Conservation (phyloP, 768 basidiomycete genomes). For the Hericium coralloides region DNA sequence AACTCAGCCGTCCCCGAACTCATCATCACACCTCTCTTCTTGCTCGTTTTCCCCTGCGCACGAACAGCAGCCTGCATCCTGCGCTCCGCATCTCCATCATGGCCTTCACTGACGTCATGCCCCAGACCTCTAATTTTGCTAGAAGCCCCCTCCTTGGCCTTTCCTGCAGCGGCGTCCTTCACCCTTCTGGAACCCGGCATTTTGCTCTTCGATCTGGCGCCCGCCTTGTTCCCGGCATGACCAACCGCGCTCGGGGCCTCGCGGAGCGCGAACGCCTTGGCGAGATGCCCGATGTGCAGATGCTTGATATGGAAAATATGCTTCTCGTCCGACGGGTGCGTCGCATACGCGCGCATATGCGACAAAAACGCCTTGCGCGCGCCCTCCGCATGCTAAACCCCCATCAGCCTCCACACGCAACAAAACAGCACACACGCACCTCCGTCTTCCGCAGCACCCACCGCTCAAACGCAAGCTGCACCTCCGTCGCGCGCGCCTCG, state of each 20-base stretch:
- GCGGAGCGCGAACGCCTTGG: constrained; percentile 85
- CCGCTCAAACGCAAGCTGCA: constrained; percentile 88
- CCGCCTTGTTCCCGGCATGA: constrained; percentile 8
- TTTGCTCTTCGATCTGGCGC: background rate
- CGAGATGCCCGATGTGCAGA: constrained; percentile 89
- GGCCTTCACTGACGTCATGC: constrained; percentile 4
- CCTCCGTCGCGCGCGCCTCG: constrained; percentile 88
- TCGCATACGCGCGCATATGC: constrained; percentile 93
- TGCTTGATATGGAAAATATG: constrained; percentile 94
- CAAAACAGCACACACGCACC: constrained; percentile 30
- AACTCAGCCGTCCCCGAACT: constrained; percentile 63
- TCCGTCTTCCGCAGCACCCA: constrained; percentile 76
- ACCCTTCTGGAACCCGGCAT: background rate
- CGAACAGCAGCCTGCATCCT: constrained; percentile 86
- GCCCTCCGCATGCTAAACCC: constrained; percentile 54
- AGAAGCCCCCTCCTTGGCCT: background rate
- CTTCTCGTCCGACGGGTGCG: constrained; percentile 92
- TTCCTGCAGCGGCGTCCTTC: background rate
- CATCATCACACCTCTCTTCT: constrained; percentile 69
- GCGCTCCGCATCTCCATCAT: constrained; percentile 49
- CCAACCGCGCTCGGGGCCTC: constrained; percentile 59
- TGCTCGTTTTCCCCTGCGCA: constrained; percentile 70
- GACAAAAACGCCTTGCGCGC: constrained; percentile 87
- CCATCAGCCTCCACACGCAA: constrained; percentile 1
- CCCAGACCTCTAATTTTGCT: no score